phyloP scores from a whole-genome alignment of 2,329 filamentous ascomycete genomes.

The Lojkania enalia region DNA sequence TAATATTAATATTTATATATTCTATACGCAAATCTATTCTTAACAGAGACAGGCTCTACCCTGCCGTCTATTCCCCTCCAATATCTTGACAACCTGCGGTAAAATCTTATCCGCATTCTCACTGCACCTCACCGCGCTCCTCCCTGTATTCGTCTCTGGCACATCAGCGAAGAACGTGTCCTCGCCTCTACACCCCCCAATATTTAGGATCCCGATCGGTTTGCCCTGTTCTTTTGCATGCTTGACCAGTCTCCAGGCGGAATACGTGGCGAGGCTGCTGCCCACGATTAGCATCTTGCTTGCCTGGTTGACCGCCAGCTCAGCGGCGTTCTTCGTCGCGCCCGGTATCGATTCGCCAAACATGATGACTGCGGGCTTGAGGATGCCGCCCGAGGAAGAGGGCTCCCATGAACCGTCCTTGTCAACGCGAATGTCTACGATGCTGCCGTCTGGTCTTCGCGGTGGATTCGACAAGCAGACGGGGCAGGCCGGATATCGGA shows the following conservation, averaged over 20 bases:
- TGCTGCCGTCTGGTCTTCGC: constrained; percentile 54
- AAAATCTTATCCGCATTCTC: constrained; percentile 46
- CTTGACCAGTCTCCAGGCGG: constrained; percentile 87
- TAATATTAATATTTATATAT: no score
- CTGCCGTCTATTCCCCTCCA: constrained; percentile 21
- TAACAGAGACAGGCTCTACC: no score
- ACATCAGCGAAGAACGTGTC: constrained; percentile 68
- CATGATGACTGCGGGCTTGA: constrained; percentile 95
- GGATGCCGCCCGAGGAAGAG: constrained; percentile 70
- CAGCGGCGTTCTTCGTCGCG: constrained; percentile 72
- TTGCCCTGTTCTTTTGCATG: constrained; percentile 79
- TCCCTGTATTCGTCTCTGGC: constrained; percentile 47
- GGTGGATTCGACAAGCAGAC: constrained; percentile 69
- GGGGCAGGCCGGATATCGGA: constrained; percentile 88
- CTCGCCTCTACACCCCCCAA: constrained; percentile 81
- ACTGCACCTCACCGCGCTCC: constrained; percentile 45
- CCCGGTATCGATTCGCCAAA: constrained; percentile 85
- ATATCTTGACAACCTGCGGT: constrained; percentile 31
- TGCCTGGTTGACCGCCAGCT: constrained; percentile 74
- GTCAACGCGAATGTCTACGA: constrained; percentile 67
- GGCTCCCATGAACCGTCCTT: constrained; percentile 76
- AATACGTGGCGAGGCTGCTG: constrained; percentile 91
- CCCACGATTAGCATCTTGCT: constrained; percentile 78
- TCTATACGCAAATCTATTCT: no score
- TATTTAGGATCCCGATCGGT: constrained; percentile 84